Base-by-base conservation (phyloP, 2,329 filamentous ascomycete species). In the Onygenales sp. region DNA sequence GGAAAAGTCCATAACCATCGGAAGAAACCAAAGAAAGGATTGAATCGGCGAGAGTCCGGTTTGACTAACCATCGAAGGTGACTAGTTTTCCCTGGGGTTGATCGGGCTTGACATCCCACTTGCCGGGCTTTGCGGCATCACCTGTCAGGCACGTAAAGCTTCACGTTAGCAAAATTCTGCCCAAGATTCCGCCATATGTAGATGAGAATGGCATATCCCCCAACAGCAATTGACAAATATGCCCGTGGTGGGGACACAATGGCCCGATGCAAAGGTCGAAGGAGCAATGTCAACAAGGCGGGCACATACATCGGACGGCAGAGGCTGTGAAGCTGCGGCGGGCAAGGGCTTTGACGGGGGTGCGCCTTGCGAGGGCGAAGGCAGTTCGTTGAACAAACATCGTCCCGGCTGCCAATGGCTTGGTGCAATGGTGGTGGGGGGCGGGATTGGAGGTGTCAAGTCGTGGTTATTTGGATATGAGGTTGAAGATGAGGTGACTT, bases 351-450 rank as follows among this genome's bases (percentile, higher is more conserved):
- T 70, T 63, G 60, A 68, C 61, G 52, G 72, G 72, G 57, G 70
- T 66, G 63, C 72, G 73, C 68, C 70, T 68, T 52, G 70, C 73
- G 58, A 74, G 66, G 62, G 69, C 66, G 65, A 70, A 70, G 61
- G 68, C 72, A 62, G 71, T 70, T 63, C 71, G 73, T 66, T 70
- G 70, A 60, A 70, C 68, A 68, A 74, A 75, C 74, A 74, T 76
- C 66, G 64, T 57, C 47, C 62, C 50, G 40, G 49, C 45, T 55
- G 31, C 53, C 50, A 51, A 49, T 54, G 48, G 42, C 32, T 17
- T 33, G 37, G 21, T 7, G 39, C 42, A 47, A 46, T 4, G 11
- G 31, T 39, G 11, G 50, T 36, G 42, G 39, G 11, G 11, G 17
- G 21, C 36, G 17, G 42, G 42, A 11, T 31, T 11, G 46, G 21